Evolutionary conservation across 345 rosid species (phyloP).

Genomic region (Corymbia maculata): DNA sequence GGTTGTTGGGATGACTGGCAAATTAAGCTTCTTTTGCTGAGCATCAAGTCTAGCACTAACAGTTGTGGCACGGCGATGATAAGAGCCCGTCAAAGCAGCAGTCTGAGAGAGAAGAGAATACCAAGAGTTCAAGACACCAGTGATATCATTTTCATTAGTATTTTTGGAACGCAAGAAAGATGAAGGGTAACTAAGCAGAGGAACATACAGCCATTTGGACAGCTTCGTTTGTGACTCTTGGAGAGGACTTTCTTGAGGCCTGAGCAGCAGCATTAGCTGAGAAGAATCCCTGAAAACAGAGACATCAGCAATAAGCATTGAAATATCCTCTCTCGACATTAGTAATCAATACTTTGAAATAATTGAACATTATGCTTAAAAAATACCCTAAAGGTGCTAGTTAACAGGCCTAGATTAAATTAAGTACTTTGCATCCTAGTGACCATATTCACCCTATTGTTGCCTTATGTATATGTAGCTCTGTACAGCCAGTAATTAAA

Average conservation of each 20-base stretch:
- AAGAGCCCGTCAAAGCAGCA: conserved; percentile 53
- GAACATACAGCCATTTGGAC: conserved; percentile 70
- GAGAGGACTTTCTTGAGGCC: conserved; percentile 85
- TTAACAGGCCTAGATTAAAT: background rate
- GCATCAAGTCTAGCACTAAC: conserved; percentile 44
- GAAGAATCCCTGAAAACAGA: conserved; percentile 38
- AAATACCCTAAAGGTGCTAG: background rate
- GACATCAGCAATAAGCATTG: background rate
- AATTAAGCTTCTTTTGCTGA: too few species aligned
- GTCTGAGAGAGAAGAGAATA: conserved; percentile 18
- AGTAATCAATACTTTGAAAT: background rate
- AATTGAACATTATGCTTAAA: too few species aligned
- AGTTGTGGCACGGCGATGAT: conserved; percentile 56
- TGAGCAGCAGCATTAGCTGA: conserved; percentile 65
- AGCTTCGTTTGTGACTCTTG: conserved; percentile 67
- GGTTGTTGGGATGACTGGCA: too few species aligned
- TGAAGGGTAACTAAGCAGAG: background rate
- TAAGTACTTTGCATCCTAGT: background rate
- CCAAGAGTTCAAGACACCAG: background rate
- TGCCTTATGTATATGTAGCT: background rate
- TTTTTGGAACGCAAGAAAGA: rapidly evolving
- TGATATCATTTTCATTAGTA: too few species aligned
- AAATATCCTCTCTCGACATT: background rate
- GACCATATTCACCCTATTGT: background rate
- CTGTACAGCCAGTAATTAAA: background rate